Evolutionary conservation across 768 basidiomycete genomes (phyloP).

Genomic region (Candolleomyces efflorescens): DNA sequence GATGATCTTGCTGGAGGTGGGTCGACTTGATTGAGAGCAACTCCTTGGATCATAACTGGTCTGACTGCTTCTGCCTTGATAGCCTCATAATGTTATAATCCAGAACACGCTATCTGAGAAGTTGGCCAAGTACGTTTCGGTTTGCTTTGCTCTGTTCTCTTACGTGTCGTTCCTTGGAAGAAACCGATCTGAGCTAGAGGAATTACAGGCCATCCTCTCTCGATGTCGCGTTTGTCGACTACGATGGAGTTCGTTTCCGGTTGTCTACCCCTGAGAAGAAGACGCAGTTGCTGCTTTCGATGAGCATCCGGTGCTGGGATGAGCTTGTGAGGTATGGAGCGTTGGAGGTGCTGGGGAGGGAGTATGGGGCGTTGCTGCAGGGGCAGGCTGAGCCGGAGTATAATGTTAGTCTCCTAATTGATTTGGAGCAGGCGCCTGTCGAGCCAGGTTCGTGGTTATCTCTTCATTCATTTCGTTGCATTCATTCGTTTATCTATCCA

Average conservation of each 20-base stretch:
- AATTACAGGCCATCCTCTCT: constrained; percentile 74
- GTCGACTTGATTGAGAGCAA: constrained; percentile 9
- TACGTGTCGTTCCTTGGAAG: constrained; percentile 7
- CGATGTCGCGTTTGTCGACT: constrained; percentile 97
- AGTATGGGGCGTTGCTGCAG: constrained; percentile 74
- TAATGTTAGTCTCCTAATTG: constrained; percentile 81
- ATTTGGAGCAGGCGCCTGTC: constrained; percentile 81
- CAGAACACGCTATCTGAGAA: constrained; percentile 87
- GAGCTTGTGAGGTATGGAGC: constrained; percentile 90
- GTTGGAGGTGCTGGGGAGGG: constrained; percentile 67
- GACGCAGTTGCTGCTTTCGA: constrained; percentile 79
- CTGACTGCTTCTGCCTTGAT: background rate
- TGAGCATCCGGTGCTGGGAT: constrained; percentile 97
- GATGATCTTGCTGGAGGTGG: constrained; percentile 84
- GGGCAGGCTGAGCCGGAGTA: constrained; percentile 80
- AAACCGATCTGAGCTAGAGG: constrained; percentile 11
- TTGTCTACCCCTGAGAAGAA: constrained; percentile 86
- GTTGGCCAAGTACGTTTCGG: constrained; percentile 61
- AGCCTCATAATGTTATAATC: constrained; percentile 93
- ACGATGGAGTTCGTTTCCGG: constrained; percentile 94
- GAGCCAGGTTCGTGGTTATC: constrained; percentile 79
- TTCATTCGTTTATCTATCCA: background rate
- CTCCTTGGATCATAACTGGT: background rate
- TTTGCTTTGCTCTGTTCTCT: no score
- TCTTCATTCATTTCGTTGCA: no score